Conservation (phyloP, 202 grass and related monocot genomes). For the Carex arenaria region DNA sequence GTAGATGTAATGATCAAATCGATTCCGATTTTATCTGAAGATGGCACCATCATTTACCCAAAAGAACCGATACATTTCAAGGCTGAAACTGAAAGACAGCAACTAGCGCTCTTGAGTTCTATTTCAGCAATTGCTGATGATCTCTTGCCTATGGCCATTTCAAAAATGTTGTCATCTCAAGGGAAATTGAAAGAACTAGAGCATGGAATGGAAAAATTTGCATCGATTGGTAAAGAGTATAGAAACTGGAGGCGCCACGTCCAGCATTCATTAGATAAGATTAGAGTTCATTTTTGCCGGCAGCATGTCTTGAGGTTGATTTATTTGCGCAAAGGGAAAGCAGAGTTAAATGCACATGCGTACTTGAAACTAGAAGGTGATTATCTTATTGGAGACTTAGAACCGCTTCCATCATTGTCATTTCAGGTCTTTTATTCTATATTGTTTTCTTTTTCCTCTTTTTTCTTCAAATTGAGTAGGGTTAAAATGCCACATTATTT, state of each 20-base stretch:
- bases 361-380: slow-evolving; percentile 67
- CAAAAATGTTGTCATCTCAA: slow-evolving; percentile 51
- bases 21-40: slow-evolving; percentile 60
- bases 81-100: slow-evolving; percentile 74
- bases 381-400: slow-evolving; percentile 59
- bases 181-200: slow-evolving; percentile 3
- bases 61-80: slow-evolving; percentile 59
- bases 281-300: slow-evolving; percentile 80
- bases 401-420: slow-evolving; percentile 65
- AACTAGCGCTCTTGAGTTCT: slow-evolving; percentile 66
- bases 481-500: no score
- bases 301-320: slow-evolving; percentile 60
- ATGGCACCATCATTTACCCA: slow-evolving; percentile 53
- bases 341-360: slow-evolving; percentile 65
- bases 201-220: slow-evolving; percentile 39
- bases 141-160: slow-evolving; percentile 62
- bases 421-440: slow-evolving; percentile 66
- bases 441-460: not conserved
- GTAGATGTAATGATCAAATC: slow-evolving; percentile 69
- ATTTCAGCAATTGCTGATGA: slow-evolving; percentile 70
- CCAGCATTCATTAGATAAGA: slow-evolving; percentile 83
- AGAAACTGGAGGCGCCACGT: slow-evolving; percentile 80
- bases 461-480: not conserved
- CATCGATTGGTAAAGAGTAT: slow-evolving; percentile 36
- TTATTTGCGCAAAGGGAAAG: slow-evolving; percentile 67